A percentile compares a stretch with the other conserved stretches of the same genome.
These are phyloP conservation scores for Nicotiana rustica DNA, from an alignment of 305 asterid species.

Conservation along the genomic window DNA sequence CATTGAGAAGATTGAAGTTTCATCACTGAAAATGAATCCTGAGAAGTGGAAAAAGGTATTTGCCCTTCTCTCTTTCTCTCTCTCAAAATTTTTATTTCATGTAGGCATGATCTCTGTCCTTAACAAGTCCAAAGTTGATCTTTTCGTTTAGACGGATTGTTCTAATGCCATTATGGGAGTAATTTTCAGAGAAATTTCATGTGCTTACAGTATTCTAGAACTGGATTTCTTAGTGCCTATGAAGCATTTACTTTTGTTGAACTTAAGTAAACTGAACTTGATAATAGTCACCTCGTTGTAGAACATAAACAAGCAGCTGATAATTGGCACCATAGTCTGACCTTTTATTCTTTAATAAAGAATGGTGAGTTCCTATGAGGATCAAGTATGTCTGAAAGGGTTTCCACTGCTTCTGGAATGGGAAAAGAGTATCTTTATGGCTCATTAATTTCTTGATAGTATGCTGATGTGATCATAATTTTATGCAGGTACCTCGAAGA, in stretches of 20 bases:
- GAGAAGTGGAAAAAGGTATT: slow-evolving; percentile 69
- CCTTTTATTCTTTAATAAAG: background rate
- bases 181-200: no score
- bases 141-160: background rate
- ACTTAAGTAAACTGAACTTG: no score
- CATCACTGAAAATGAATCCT: slow-evolving; percentile 62
- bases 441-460: background rate
- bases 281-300: no score
- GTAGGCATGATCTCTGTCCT: background rate
- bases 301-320: no score
- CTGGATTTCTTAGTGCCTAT: no score
- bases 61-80: background rate
- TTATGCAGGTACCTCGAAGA: slow-evolving; percentile 67
- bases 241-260: no score
- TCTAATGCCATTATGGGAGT: background rate
- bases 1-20: slow-evolving; percentile 52
- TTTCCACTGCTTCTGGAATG: background rate
- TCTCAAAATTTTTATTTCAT: background rate
- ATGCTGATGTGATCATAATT: slow-evolving; percentile 5
- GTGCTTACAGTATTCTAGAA: no score
- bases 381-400: background rate
- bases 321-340: background rate
- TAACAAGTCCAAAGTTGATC: background rate
- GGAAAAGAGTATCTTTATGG: background rate
- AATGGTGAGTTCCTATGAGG: no score